Evolutionary conservation across 371 early-diverging fungal species (phyloP).

Genomic region (Actinomucor elegans): DNA sequence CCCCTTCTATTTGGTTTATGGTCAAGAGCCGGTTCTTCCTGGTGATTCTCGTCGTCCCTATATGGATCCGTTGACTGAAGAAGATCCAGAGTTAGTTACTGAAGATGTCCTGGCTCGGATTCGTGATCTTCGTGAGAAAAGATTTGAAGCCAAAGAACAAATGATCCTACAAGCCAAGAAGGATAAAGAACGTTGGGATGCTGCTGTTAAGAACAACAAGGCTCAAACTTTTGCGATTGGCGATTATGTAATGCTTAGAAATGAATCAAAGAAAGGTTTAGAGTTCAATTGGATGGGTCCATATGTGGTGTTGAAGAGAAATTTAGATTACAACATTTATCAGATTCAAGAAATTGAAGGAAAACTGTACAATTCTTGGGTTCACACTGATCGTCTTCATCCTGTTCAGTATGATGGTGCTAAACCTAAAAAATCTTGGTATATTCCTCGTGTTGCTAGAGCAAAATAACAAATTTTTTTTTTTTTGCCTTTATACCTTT

Average conservation of each 20-base stretch:
- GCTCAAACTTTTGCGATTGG: not conserved
- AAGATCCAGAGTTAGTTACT: not conserved
- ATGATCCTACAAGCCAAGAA: not conserved
- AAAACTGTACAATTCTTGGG: constrained; percentile 6
- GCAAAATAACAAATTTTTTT: not conserved
- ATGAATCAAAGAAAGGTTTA: constrained; percentile 4
- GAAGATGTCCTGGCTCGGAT: not conserved
- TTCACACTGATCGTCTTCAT: not conserved
- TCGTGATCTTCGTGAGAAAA: not conserved
- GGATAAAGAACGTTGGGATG: constrained; percentile 16
- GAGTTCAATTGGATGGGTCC: constrained; percentile 13
- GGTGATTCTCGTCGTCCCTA: constrained; percentile 8
- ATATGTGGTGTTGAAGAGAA: not conserved
- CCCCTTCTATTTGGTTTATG: constrained; percentile 19
- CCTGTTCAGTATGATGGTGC: not conserved
- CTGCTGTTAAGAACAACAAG: not conserved
- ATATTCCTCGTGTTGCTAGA: not conserved
- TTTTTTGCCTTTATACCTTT: not conserved
- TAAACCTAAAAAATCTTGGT: not conserved
- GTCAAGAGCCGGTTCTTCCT: constrained; percentile 13
- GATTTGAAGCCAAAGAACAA: not conserved
- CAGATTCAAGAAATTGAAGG: constrained; percentile 1
- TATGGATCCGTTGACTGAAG: not conserved
- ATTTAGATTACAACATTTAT: constrained; percentile 1
- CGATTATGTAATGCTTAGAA: not conserved